Evolutionary conservation across 129 eudicot species (phyloP), one percentile per base, ranked within the genome.

Genomic region (Chrysanthemum lavandulifolium): DNA sequence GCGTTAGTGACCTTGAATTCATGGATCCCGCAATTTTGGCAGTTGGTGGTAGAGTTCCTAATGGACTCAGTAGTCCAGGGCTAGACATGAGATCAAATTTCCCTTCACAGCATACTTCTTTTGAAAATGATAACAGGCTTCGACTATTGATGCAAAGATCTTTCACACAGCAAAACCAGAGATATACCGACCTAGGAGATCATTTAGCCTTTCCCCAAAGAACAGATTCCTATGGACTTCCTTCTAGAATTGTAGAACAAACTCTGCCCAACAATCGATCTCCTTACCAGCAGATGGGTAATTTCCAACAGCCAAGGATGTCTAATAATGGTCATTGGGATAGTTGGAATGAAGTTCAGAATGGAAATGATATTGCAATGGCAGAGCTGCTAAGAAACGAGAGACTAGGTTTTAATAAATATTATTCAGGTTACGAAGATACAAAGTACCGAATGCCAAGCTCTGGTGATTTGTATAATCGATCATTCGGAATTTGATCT

Each of bases 11-110:
- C 47, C 86, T 88, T 61, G 99, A 95, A 53, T 88, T 91, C 59
- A 84, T 88, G 78, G 99, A 95, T 78, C 99, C 99, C 21, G 97
- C 99, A 55, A 95, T 95, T 58, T 63, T 95, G 78, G 97, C 99
- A 0, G 95, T 95, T 78, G 97, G 99, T 74, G 97, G 92, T 72
- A 88, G 92, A 72, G 82, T 86, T 78, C 86, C 91, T 15, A 57
- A 79, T 66, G 89, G 93, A 56, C 51, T 84, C 65, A 78, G 68
- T 74, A 80, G 74, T 76, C 52, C 86, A 9, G 71, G 85, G 63
- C 33, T 87, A 63, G 97, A 90, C 69, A 73, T 76, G 77, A 79
- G 88, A 77, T 79, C 88, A 13, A 82, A 61, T 61, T 82, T 67
- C 64, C 69, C 91, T 80, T 74, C 88, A 11, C 96, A 90, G 51